Evolutionary conservation across 805 yeast species (phyloP), one percentile per base, ranked within the genome.

Genomic region (Scheffersomyces amazonensis): DNA sequence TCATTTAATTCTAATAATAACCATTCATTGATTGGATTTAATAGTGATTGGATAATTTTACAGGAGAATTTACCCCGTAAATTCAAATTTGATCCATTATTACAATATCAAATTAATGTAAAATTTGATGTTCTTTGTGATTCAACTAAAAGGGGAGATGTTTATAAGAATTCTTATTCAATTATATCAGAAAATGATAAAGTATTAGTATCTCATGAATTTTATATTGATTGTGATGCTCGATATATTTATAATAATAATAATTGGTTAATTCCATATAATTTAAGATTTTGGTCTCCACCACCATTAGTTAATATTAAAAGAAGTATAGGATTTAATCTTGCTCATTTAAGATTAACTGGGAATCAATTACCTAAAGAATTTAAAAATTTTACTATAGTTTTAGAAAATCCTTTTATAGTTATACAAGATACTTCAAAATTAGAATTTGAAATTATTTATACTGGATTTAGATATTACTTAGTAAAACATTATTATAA

Each of bases 391-490:
- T 18, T 30, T 18, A 5, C 9, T 11, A 18, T 18, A 5, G 4
- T 10, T 6, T 4, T 30, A 11, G 22, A 30, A 6, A 7, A 17
- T 11, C n/a, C 21, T 5, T 30, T 30, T 8, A 30, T 30, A 4
- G 5, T 17, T 34, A 3, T 6, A 16, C 17, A 29, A 23, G 16
- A 20, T 21, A 31, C 36, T 15, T 43, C 53, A 2, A 37, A 24
- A 28, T 27, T 53, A 10, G 44, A 47, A 13, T 42, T 70, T 24
- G 59, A 50, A 15, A 57, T 69, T 10, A 60, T 62, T 35, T 71
- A 71, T 63, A 54, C 56, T 18, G 78, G 78, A 0, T 51, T 71
- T 29, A 52, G 77, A 23, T 67, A 60, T 47, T 69, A 65, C 41
- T 37, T 72, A 24, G 65, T 58, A 34, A 53, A 62, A 31, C 66